Conservation (phyloP, 208 protist species). For the Tritrichomonas foetus region DNA sequence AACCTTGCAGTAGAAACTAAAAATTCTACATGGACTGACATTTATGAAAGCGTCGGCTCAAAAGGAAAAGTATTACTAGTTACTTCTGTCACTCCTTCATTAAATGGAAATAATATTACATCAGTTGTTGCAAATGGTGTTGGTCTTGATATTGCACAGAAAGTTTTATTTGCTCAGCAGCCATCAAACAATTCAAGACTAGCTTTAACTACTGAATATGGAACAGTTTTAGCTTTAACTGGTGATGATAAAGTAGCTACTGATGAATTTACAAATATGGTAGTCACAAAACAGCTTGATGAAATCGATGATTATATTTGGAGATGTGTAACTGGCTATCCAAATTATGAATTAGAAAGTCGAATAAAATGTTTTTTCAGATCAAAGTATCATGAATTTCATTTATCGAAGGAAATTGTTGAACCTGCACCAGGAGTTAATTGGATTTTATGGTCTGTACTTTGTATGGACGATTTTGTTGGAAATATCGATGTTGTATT, state of each 20-base stretch:
- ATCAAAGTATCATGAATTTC: not conserved
- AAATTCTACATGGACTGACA: not conserved
- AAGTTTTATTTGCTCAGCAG: not conserved
- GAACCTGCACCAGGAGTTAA: not conserved
- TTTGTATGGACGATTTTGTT: not conserved
- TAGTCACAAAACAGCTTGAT: not conserved
- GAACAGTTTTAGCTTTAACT: not conserved
- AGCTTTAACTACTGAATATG: not conserved
- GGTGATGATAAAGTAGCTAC: not conserved
- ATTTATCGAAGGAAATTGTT: not conserved
- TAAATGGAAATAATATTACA: not conserved
- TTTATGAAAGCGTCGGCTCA: not conserved
- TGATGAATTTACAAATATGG: not conserved
- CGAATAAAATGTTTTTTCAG: not conserved
- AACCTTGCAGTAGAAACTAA: not conserved
- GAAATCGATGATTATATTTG: not conserved
- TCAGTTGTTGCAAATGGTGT: not conserved
- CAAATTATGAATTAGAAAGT: not conserved
- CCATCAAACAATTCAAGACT: not conserved
- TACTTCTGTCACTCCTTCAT: not conserved
- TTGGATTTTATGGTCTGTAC: not conserved
- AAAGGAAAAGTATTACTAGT: not conserved
- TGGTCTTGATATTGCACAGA: not conserved
- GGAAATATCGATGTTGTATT: not conserved
- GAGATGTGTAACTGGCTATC: not conserved